A percentile compares a stretch with the other conserved stretches of the same genome.
These are phyloP conservation scores for Ceratobasidium sp. DNA, from an alignment of 1,284 basidiomycete genomes.

Conservation along the genomic window DNA sequence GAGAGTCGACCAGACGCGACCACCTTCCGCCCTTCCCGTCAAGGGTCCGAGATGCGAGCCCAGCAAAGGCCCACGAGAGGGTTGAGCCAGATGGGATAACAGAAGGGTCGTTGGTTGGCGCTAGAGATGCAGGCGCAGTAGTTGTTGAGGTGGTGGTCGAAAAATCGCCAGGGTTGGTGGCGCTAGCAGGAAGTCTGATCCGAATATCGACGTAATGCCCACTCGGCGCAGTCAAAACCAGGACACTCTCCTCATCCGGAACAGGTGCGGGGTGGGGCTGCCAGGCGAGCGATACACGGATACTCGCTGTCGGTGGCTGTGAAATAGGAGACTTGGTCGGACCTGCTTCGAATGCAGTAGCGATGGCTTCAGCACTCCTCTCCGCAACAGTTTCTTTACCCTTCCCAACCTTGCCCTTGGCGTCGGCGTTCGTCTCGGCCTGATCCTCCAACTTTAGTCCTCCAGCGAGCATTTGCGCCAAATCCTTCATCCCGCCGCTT, in stretches of 20 bases:
- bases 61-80: slow-evolving; percentile 27
- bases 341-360: background rate
- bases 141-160: background rate
- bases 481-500: slow-evolving; percentile 19
- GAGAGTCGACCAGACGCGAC: slow-evolving; percentile 33
- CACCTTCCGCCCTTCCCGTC: slow-evolving; percentile 37
- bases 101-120: slow-evolving; percentile 8
- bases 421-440: background rate
- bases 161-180: background rate
- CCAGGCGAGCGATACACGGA: slow-evolving; percentile 35
- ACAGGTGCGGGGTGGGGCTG: slow-evolving; percentile 8
- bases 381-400: background rate
- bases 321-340: background rate
- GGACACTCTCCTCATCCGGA: slow-evolving; percentile 36
- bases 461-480: slow-evolving; percentile 4
- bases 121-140: background rate
- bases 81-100: slow-evolving; percentile 3
- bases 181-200: slow-evolving; percentile 20
- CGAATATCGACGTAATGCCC: slow-evolving; percentile 39
- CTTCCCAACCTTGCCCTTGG: background rate
- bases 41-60: slow-evolving; percentile 13
- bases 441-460: slow-evolving; percentile 7
- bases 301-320: slow-evolving; percentile 7
- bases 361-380: background rate
- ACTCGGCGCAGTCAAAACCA: slow-evolving; percentile 30